Conservation (phyloP, 305 asterid genomes). For the Plantago lanceolata region DNA sequence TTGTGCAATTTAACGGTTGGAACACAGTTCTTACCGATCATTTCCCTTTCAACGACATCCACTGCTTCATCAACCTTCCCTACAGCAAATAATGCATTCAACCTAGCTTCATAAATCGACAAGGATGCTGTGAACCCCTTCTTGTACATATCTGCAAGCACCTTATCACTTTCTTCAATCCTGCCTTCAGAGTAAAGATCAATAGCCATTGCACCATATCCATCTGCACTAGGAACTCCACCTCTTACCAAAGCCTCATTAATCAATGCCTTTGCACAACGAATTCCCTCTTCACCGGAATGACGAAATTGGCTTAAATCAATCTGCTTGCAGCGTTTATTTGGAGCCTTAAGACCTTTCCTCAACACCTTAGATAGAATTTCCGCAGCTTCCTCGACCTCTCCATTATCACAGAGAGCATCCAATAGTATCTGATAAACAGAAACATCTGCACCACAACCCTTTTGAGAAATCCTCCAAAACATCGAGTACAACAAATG, state of each 20-base stretch:
- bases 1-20: constrained; percentile 59
- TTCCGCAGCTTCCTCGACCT: constrained; percentile 51
- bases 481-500: constrained; percentile 75
- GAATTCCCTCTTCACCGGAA: constrained; percentile 30
- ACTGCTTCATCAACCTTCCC: constrained; percentile 54
- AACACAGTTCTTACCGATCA: constrained; percentile 48
- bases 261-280: constrained; percentile 44
- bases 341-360: constrained; percentile 69
- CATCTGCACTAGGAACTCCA: constrained; percentile 58
- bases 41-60: constrained; percentile 53
- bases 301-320: constrained; percentile 40
- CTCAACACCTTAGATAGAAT: constrained; percentile 52
- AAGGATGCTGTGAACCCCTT: constrained; percentile 52
- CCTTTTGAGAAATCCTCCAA: constrained; percentile 78
- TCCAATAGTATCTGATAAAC: constrained; percentile 60
- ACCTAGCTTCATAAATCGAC: constrained; percentile 60
- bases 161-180: constrained; percentile 56
- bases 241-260: constrained; percentile 64
- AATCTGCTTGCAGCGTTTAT: constrained; percentile 35
- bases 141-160: constrained; percentile 50
- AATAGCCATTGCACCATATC: constrained; percentile 56
- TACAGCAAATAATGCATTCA: constrained; percentile 42
- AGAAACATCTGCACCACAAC: constrained; percentile 69
- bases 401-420: constrained; percentile 64
- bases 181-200: constrained; percentile 70